Conservation (phyloP, 768 basidiomycete genomes). For the Daedaleopsis sinensis region DNA sequence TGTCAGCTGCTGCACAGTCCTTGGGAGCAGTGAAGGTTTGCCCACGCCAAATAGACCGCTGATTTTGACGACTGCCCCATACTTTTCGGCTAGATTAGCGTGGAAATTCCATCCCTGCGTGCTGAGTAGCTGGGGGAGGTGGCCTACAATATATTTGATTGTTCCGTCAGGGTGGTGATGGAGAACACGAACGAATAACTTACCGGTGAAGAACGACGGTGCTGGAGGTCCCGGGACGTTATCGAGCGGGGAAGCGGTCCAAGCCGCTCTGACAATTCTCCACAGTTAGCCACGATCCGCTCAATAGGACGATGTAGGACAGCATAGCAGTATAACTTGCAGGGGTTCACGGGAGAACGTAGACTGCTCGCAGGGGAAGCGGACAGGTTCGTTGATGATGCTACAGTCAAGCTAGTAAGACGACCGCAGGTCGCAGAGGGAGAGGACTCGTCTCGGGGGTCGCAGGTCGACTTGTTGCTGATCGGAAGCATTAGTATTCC, state of each 20-base stretch:
- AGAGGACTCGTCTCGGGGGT: too few relatives aligned
- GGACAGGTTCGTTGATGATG: too few relatives aligned
- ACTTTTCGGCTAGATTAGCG: slow-evolving; percentile 15
- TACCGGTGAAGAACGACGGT: slow-evolving; percentile 14
- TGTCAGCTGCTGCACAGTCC: background rate
- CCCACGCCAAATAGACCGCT: slow-evolving; percentile 18
- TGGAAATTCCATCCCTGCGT: slow-evolving; percentile 18
- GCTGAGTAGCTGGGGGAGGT: slow-evolving; percentile 13
- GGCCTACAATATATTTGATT: slow-evolving; percentile 9
- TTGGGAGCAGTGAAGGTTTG: background rate
- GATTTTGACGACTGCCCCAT: slow-evolving; percentile 17
- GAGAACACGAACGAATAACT: background rate
- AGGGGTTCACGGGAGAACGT: too few relatives aligned
- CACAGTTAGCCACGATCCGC: background rate
- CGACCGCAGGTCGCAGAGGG: too few relatives aligned
- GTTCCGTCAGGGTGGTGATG: too few relatives aligned
- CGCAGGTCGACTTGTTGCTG: too few relatives aligned
- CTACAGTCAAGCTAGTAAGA: too few relatives aligned
- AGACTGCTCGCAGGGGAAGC: too few relatives aligned
- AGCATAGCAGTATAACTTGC: slow-evolving; percentile 6
- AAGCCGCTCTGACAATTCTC: background rate
- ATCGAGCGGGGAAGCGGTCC: slow-evolving; percentile 1
- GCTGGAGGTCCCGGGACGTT: slow-evolving; percentile 16
- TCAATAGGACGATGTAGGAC: background rate
- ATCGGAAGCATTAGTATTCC: too few relatives aligned